phyloP scores from a whole-genome alignment of 2,329 filamentous ascomycete species.

The Ciborinia camelliae region DNA sequence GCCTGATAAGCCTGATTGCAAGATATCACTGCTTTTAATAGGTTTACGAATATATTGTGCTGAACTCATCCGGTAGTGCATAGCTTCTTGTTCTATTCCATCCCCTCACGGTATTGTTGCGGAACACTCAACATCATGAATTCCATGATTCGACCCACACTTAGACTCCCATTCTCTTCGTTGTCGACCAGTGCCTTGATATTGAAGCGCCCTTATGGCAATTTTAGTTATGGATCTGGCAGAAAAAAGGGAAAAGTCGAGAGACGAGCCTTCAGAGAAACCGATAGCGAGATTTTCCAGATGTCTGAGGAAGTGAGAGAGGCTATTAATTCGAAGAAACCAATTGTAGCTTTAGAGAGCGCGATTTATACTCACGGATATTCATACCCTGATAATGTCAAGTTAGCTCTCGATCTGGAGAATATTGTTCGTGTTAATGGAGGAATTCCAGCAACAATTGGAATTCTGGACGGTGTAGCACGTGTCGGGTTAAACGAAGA shows the following conservation, averaged over 20 bases:
- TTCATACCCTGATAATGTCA: slow-evolving; percentile 68
- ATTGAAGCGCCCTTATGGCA: background rate
- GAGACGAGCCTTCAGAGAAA: background rate
- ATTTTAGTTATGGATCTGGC: background rate
- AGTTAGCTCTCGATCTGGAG: slow-evolving; percentile 73
- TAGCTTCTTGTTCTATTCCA: background rate
- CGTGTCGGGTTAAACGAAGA: slow-evolving; percentile 71
- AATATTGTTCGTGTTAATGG: slow-evolving; percentile 77
- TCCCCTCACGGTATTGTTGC: background rate
- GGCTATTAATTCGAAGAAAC: slow-evolving; percentile 69
- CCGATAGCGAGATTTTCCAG: background rate
- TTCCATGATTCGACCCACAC: slow-evolving; percentile 10
- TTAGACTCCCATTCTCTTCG: background rate
- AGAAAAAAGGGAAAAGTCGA: background rate
- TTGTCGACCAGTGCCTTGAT: slow-evolving; percentile 5
- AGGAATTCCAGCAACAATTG: slow-evolving; percentile 85
- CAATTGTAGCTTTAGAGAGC: slow-evolving; percentile 89
- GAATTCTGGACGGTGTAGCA: slow-evolving; percentile 78
- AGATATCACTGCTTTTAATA: no score
- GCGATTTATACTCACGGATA: slow-evolving; percentile 97
- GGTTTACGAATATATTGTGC: background rate
- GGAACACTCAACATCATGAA: background rate
- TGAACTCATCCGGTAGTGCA: background rate
- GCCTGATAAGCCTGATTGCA: no score
- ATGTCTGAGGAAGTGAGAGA: slow-evolving; percentile 62